Evolutionary conservation across 164 flowering plant genomes (phyloP).

Genomic region (Malania oleifera): DNA sequence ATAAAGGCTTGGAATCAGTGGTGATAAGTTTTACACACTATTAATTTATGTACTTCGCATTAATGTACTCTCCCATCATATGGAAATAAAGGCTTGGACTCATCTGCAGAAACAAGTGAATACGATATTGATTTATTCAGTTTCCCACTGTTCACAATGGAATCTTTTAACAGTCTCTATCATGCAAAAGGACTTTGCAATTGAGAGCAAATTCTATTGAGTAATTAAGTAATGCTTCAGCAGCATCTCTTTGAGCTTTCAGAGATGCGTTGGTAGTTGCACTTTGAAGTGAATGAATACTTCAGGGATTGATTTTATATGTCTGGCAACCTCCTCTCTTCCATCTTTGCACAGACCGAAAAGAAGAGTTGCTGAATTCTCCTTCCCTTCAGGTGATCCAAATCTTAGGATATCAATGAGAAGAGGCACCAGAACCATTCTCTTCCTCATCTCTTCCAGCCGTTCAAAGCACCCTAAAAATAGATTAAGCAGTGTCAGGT

Average conservation of each 20-base stretch:
- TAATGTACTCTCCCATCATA: not conserved
- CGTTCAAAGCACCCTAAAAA: slow-evolving; percentile 49
- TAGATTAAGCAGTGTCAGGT: slow-evolving; percentile 40
- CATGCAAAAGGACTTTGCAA: slow-evolving; percentile 23
- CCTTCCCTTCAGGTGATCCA: slow-evolving; percentile 73
- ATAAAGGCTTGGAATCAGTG: too few relatives aligned
- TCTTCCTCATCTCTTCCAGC: slow-evolving; percentile 42
- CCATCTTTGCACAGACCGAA: slow-evolving; percentile 64
- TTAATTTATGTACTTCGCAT: slow-evolving; percentile 3
- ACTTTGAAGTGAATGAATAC: slow-evolving; percentile 56
- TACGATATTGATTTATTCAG: not conserved
- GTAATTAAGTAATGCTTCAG: slow-evolving; percentile 63
- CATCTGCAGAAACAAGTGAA: slow-evolving; percentile 5
- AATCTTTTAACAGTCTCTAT: not conserved
- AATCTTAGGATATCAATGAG: slow-evolving; percentile 55
- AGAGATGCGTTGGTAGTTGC: slow-evolving; percentile 49
- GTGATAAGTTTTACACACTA: too few relatives aligned
- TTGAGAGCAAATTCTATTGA: slow-evolving; percentile 52
- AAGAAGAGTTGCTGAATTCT: slow-evolving; percentile 53
- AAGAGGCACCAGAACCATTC: slow-evolving; percentile 36
- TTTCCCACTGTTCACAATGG: slow-evolving; percentile 5
- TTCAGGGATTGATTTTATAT: slow-evolving; percentile 48
- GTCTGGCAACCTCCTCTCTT: slow-evolving; percentile 48
- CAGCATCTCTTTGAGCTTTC: slow-evolving; percentile 62
- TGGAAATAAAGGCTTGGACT: too few relatives aligned